Conservation (phyloP, 257 asterid species). For the Vinca minor region DNA sequence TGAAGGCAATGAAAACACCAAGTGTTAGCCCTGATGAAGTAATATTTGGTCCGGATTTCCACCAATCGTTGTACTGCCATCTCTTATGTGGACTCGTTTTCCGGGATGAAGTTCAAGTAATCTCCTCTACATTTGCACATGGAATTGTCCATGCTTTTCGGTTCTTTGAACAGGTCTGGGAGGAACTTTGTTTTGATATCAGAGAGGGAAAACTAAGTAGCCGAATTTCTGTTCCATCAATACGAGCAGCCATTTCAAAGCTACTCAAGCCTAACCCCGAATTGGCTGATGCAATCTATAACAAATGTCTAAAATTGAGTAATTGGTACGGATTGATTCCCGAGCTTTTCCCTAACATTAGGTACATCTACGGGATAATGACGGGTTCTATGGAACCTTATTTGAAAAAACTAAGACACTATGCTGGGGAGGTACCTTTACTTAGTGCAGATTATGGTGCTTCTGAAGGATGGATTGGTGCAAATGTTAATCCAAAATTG, state of each 20-base stretch:
- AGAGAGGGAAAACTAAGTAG: slow-evolving; percentile 55
- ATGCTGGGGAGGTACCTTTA: slow-evolving; percentile 68
- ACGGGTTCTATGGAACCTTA: slow-evolving; percentile 98
- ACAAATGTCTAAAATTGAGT: slow-evolving; percentile 45
- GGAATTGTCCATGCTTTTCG: slow-evolving; percentile 86
- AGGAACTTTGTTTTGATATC: slow-evolving; percentile 58
- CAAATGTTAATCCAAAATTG: slow-evolving; percentile 58
- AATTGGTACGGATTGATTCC: slow-evolving; percentile 73
- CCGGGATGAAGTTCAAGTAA: slow-evolving; percentile 62
- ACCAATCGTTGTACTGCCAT: slow-evolving; percentile 84
- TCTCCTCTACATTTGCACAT: slow-evolving; percentile 82
- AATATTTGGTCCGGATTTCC: slow-evolving; percentile 80
- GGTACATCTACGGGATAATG: slow-evolving; percentile 81
- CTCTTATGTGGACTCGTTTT: slow-evolving; percentile 72
- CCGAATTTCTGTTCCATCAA: slow-evolving; percentile 57
- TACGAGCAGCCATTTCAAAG: slow-evolving; percentile 50
- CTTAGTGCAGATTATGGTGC: slow-evolving; percentile 88
- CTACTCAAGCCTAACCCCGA: slow-evolving; percentile 64
- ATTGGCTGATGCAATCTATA: slow-evolving; percentile 38
- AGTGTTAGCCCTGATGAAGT: slow-evolving; percentile 95
- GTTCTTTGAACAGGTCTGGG: slow-evolving; percentile 70
- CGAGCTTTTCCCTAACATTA: slow-evolving; percentile 60
- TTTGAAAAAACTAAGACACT: slow-evolving; percentile 69
- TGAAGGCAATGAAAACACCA: slow-evolving; percentile 76
- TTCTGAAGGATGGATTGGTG: slow-evolving; percentile 95